Conservation (phyloP, 805 yeast genomes). For the Novakomyces olei region DNA sequence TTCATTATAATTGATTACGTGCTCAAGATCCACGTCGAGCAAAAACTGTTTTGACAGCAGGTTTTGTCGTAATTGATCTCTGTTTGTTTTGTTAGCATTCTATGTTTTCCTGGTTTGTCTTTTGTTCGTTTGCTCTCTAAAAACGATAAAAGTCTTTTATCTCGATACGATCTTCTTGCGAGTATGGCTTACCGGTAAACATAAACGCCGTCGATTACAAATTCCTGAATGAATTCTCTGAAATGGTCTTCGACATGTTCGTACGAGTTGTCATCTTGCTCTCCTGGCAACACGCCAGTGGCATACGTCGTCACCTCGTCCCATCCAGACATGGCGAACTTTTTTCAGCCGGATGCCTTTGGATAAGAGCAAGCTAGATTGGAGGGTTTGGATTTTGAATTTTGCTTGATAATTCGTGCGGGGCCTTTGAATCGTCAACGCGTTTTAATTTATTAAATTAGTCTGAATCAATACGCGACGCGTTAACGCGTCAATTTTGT, state of each 20-base stretch:
- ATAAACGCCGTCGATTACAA: slow-evolving; percentile 61
- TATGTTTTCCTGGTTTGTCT: background rate
- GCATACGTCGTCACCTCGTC: background rate
- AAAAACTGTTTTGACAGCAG: slow-evolving; percentile 52
- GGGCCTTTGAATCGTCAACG: too few species aligned
- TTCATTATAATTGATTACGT: slow-evolving; percentile 69
- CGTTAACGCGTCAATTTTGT: too few species aligned
- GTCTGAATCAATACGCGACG: too few species aligned
- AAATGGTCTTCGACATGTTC: slow-evolving; percentile 23
- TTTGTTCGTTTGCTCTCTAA: background rate
- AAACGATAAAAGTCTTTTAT: too few species aligned
- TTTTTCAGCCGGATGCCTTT: too few species aligned
- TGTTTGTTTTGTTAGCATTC: slow-evolving; percentile 7
- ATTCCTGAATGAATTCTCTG: slow-evolving; percentile 62
- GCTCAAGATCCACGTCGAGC: slow-evolving; percentile 57
- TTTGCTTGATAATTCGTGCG: too few species aligned
- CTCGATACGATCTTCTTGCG: too few species aligned
- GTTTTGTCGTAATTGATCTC: slow-evolving; percentile 80
- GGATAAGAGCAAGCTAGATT: too few species aligned
- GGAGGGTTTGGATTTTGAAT: too few species aligned
- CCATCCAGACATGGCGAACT: slow-evolving; percentile 4
- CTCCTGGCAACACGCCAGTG: slow-evolving; percentile 77
- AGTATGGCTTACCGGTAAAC: slow-evolving; percentile 28
- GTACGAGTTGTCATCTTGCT: slow-evolving; percentile 31
- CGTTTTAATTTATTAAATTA: too few species aligned